These are phyloP conservation scores for Phytophthora tubulina DNA, from an alignment of 352 stramenopile genomes.

Conservation along the genomic window DNA sequence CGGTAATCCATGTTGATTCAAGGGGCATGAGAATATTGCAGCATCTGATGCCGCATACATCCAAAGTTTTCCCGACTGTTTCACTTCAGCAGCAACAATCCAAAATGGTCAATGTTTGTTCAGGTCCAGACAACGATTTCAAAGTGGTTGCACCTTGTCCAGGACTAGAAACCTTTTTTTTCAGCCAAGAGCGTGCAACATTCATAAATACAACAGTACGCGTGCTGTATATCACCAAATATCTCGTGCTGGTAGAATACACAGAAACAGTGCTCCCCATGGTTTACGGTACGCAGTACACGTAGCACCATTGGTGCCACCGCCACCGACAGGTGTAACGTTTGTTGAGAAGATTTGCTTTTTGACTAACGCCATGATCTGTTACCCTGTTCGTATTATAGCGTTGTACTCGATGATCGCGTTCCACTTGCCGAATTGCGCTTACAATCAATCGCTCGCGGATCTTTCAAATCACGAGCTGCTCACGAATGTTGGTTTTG, in stretches of 20 bases:
- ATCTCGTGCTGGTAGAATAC: conserved; percentile 51
- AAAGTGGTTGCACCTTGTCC: background rate
- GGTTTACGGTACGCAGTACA: conserved; percentile 36
- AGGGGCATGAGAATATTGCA: background rate
- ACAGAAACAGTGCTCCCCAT: conserved; percentile 44
- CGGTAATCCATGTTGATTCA: background rate
- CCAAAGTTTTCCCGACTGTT: background rate
- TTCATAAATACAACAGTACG: conserved; percentile 40
- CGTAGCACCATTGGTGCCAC: background rate
- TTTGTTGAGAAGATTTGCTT: background rate
- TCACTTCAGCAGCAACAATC: background rate
- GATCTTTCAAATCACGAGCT: conserved; percentile 4
- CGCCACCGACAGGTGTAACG: background rate
- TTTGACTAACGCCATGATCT: background rate
- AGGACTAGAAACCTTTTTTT: conserved; percentile 16
- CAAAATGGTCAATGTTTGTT: conserved; percentile 8
- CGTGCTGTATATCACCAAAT: conserved; percentile 49
- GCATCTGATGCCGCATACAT: background rate
- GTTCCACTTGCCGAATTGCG: background rate
- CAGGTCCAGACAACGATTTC: background rate
- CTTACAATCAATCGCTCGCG: background rate
- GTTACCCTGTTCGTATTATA: background rate
- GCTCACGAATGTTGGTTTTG: background rate
- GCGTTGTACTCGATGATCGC: background rate
- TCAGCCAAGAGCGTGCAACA: conserved; percentile 16